Base-by-base conservation (phyloP, 2,329 filamentous ascomycete genomes). In the Aulographum hederae region DNA sequence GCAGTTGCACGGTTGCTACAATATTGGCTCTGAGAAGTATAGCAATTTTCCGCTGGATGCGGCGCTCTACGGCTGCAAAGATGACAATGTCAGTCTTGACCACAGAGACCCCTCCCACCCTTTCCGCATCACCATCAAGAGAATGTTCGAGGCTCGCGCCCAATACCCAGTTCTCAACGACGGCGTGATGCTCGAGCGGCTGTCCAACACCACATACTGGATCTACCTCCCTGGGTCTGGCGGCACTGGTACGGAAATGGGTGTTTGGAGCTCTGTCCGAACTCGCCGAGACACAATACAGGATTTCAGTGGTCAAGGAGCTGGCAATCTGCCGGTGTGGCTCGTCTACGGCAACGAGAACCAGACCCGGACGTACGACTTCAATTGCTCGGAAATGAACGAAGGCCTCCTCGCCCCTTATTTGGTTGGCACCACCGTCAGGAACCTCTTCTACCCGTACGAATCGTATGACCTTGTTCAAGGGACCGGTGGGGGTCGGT, bases 1-100 rank as follows among this genome's bases (percentile, higher is more conserved):
- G 71, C 66, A 71, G 40, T 58, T 61, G 21, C 72, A 77, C 40
- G 72, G 72, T 4, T 77, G 72, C 44, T 75, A 74, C 48, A 52
- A 53, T 11, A 54, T 73, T 3, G 56, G 58, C 13, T 63, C 63
- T 20, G 59, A 58, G 2, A 67, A 73, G 37, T 70, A 73, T 41
- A 64, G 60, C 40, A 43, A 69, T 4, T 68, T 68, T 53, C 70
- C 69, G 0, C 50, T 71, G 23, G 62, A 67, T 30, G 57, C 60
- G 37, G 63, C 65, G 2, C 49, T 58, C 2, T 39, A 53, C 25
- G 72, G 68, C 4, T 77, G 72, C 41, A 41, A 64, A 29, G 69
- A 75, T 38, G 61, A 66, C 28, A 45, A 49, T 6, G 65, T 69
- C 32, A 63, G 63, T 21, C 60, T 66, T 25, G 71, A 76, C 40